Conservation (phyloP, 2,329 filamentous ascomycete genomes). For the Lachnum nothofagi region DNA sequence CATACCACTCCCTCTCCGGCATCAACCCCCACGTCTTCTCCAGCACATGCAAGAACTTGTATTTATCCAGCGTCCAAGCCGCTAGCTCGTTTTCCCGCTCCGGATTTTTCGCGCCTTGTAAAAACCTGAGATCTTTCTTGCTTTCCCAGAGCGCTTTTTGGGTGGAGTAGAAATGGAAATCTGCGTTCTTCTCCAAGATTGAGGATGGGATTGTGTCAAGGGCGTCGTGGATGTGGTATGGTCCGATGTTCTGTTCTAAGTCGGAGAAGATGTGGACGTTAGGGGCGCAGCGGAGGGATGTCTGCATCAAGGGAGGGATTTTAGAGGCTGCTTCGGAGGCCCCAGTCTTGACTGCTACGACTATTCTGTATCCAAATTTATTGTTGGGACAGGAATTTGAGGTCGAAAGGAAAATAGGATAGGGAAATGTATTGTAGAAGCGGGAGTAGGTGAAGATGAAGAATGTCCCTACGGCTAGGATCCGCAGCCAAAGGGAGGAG, state of each 20-base stretch:
- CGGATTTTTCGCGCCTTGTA: constrained; percentile 10
- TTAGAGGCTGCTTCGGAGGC: constrained; percentile 49
- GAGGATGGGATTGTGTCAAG: constrained; percentile 40
- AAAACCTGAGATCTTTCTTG: constrained; percentile 41
- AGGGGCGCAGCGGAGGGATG: constrained; percentile 41
- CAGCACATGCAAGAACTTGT: constrained; percentile 56
- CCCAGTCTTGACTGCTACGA: constrained; percentile 48
- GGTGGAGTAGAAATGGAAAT: constrained; percentile 44
- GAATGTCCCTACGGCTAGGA: no score
- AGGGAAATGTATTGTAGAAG: not conserved
- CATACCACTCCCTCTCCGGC: constrained; percentile 52
- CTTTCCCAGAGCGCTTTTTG: constrained; percentile 40
- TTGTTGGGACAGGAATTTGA: constrained; percentile 2
- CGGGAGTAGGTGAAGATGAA: no score
- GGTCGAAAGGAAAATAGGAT: not conserved
- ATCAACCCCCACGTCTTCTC: constrained; percentile 49
- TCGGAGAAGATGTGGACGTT: constrained; percentile 55
- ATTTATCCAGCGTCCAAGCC: constrained; percentile 55
- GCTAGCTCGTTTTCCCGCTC: constrained; percentile 33
- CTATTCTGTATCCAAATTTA: not conserved
- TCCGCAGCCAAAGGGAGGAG: no score
- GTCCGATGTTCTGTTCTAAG: constrained; percentile 44
- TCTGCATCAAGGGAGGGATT: constrained; percentile 49
- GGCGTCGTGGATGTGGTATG: constrained; percentile 41
- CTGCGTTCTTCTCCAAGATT: constrained; percentile 40